Evolutionary conservation across 192 early-diverging fungal genomes (phyloP).

Genomic region (Backusella tarrabulga): DNA sequence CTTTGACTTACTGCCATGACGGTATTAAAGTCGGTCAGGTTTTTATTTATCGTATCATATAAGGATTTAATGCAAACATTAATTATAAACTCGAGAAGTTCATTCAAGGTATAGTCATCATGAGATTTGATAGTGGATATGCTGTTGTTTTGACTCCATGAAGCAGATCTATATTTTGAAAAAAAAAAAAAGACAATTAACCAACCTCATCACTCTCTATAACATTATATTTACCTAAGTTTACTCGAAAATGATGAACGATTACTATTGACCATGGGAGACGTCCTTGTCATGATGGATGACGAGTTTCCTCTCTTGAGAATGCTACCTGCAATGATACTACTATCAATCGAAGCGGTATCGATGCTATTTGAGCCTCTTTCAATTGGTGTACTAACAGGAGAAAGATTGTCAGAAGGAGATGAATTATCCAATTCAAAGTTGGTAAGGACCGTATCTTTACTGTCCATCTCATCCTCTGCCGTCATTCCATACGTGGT

Average conservation of each 20-base stretch:
- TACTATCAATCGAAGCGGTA: neutral
- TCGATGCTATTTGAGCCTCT: neutral
- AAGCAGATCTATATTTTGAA: conserved; percentile 8
- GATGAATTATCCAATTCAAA: conserved; percentile 1
- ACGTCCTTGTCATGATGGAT: conserved; percentile 29
- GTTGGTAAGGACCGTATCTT: conserved; percentile 33
- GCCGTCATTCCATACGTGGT: conserved; percentile 38
- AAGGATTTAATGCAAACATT: conserved; percentile 52
- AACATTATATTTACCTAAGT: conserved; percentile 14
- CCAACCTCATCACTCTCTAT: neutral
- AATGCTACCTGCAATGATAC: conserved; percentile 15
- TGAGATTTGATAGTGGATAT: neutral
- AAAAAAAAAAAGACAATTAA: neutral
- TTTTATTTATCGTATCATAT: conserved; percentile 42
- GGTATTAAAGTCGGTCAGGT: conserved; percentile 42
- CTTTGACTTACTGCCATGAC: conserved; percentile 41
- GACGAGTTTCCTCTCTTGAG: conserved; percentile 27
- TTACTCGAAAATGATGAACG: conserved; percentile 20
- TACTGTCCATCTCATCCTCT: conserved; percentile 45
- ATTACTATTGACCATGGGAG: conserved; percentile 31
- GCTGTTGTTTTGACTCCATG: neutral
- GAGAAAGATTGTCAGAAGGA: neutral
- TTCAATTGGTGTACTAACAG: neutral
- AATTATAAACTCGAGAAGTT: conserved; percentile 51
- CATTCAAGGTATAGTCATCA: conserved; percentile 37